These are phyloP conservation scores for Macrocybe gigantea DNA, from an alignment of 768 basidiomycete species.

Conservation along the genomic window DNA sequence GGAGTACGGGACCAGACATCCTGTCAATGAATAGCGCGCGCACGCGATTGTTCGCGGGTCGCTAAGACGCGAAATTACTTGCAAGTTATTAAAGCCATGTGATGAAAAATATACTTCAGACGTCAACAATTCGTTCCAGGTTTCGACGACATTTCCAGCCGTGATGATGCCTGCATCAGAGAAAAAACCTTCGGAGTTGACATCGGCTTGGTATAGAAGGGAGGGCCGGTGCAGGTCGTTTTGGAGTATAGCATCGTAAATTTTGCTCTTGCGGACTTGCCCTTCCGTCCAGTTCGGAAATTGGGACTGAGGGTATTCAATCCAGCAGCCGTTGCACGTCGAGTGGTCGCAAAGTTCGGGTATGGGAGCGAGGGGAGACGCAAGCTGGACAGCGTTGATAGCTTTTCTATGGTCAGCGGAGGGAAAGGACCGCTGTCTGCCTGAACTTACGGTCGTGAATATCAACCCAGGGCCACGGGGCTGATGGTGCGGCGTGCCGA, in stretches of 20 bases:
- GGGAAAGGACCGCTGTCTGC: neutral
- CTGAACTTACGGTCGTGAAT: slow-evolving; percentile 1
- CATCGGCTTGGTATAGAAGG: slow-evolving; percentile 6
- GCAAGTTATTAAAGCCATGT: too few relatives aligned
- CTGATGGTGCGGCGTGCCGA: slow-evolving; percentile 9
- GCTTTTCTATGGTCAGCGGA: slow-evolving; percentile 17
- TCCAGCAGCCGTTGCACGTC: slow-evolving; percentile 15
- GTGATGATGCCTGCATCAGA: slow-evolving; percentile 8
- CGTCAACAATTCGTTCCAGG: slow-evolving; percentile 20
- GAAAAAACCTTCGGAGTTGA: neutral
- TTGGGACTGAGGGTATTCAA: neutral
- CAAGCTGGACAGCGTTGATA: slow-evolving; percentile 19
- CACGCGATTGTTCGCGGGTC: slow-evolving; percentile 17
- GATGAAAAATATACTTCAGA: too few relatives aligned
- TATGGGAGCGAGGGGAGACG: slow-evolving; percentile 13
- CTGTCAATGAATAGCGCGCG: slow-evolving; percentile 31
- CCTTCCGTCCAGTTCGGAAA: slow-evolving; percentile 36
- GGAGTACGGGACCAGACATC: slow-evolving; percentile 22
- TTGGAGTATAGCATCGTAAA: slow-evolving; percentile 12
- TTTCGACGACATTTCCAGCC: slow-evolving; percentile 10
- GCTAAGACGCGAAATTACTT: slow-evolving; percentile 5
- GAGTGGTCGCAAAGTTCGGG: slow-evolving; percentile 30
- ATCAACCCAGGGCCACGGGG: slow-evolving; percentile 28
- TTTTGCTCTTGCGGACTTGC: slow-evolving; percentile 27
- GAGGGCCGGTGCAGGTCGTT: slow-evolving; percentile 3